Evolutionary conservation across 2,329 filamentous ascomycete genomes (phyloP).

Genomic region (Cucurbitaria berberidis): DNA sequence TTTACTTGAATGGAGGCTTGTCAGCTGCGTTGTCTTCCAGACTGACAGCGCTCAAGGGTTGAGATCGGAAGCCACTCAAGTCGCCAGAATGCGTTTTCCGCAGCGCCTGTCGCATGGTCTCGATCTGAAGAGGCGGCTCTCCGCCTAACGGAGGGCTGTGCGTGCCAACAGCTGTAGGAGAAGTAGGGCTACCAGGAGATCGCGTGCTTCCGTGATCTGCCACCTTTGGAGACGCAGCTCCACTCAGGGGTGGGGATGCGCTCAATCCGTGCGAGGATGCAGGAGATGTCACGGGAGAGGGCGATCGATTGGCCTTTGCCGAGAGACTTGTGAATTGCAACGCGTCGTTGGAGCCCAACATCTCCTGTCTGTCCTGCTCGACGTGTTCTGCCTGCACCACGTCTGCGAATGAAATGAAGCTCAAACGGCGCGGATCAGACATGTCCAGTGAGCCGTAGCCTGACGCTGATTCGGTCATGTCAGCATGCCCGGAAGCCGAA

Average conservation of each 20-base stretch:
- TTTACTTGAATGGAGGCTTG: constrained; percentile 40
- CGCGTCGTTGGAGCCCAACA: constrained; percentile 59
- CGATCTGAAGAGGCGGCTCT: constrained; percentile 83
- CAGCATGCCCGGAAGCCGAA: constrained; percentile 28
- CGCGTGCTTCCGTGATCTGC: constrained; percentile 70
- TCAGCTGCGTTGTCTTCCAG: constrained; percentile 45
- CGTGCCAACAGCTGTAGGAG: constrained; percentile 52
- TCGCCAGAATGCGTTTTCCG: constrained; percentile 85
- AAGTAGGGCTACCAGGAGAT: constrained; percentile 66
- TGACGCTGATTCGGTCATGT: constrained; percentile 58
- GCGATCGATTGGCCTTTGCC: constrained; percentile 69
- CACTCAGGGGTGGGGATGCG: constrained; percentile 77
- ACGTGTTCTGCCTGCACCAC: constrained; percentile 87
- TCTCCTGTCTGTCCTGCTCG: constrained; percentile 60
- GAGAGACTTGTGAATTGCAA: constrained; percentile 72
- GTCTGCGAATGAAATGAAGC: constrained; percentile 96
- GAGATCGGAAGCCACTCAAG: constrained; percentile 57
- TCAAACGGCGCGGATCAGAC: constrained; percentile 79
- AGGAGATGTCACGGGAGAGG: constrained; percentile 80
- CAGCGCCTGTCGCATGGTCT: constrained; percentile 92
- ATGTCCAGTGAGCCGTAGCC: constrained; percentile 79
- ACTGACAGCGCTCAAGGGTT: constrained; percentile 49
- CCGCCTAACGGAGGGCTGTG: constrained; percentile 62
- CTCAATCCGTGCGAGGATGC: constrained; percentile 72
- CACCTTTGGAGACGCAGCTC: constrained; percentile 73